Evolutionary conservation across 768 basidiomycete genomes (phyloP), one percentile per base, ranked within the genome.

Genomic region (Chalciporus piperatus): DNA sequence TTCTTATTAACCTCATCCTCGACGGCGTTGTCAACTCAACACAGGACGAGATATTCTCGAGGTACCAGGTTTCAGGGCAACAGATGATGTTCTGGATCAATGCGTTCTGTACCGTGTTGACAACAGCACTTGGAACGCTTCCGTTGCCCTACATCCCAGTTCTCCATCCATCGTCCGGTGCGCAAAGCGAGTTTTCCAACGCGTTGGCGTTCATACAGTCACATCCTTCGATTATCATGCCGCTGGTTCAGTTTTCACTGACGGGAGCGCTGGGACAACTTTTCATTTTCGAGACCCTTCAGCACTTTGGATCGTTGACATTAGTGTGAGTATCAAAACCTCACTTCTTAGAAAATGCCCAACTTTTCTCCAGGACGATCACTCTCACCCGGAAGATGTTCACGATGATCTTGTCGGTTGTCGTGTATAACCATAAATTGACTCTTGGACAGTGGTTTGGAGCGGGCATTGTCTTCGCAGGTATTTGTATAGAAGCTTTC

Each of bases 31-130:
- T 87, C 53, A 98, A 98, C 74, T 91, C 92, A 11, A 96, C 95
- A 3, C 97, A 99, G 68, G 97, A 99, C 69, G 91, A 98, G 71
- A 87, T 99, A 52, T 98, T 99, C 71, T 75, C 83, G 22, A 75
- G 78, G 12, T 84, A 89, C 72, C 81, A 81, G 17, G 76, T 83
- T 40, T 74, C 81, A 3, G 97, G 97, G 8, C 94, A 97, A 69
- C 97, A 99, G 66, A 98, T 99, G 95, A 98, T 99, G 97, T 86
- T 98, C 67, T 96, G 85, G 84, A 96, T 99, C 71, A 96, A 94
- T 66, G 59, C 89, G 23, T 87, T 95, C 73, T 87, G 88, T 71
- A 90, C 93, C 3, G 54, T 85, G 33, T 67, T 92, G 50, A 85
- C 89, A 19, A 74, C 79, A 2, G 64, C 84, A 11, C 83, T 97